Evolutionary conservation across 176 grass and related monocot species (phyloP).

Genomic region (Musa acuminata): DNA sequence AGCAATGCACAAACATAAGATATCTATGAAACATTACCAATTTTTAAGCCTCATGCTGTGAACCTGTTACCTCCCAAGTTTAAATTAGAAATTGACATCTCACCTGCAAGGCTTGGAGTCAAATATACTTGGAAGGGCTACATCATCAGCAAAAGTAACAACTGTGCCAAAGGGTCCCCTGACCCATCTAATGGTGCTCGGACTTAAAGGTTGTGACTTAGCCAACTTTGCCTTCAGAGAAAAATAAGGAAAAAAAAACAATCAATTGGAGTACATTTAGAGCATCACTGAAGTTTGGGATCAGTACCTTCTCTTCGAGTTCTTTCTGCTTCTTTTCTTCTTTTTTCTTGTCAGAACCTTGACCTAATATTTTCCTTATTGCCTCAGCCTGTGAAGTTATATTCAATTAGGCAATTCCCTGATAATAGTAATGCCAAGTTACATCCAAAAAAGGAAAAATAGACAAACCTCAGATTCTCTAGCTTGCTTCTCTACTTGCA

Average conservation of each 20-base stretch:
- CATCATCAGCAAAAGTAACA: conserved; percentile 46
- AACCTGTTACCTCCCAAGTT: no score
- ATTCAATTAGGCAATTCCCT: not conserved
- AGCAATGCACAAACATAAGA: not conserved
- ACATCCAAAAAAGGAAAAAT: not conserved
- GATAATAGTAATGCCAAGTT: not conserved
- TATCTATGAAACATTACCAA: no score
- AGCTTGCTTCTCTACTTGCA: conserved; percentile 57
- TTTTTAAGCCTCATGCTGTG: no score
- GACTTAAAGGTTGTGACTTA: conserved; percentile 32
- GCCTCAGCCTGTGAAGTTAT: conserved; percentile 53
- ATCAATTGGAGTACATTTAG: not conserved
- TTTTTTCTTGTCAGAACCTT: conserved; percentile 85
- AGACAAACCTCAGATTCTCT: conserved; percentile 54
- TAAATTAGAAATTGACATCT: not conserved
- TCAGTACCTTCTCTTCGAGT: conserved; percentile 59
- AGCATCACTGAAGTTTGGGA: not conserved
- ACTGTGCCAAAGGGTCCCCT: conserved; percentile 46
- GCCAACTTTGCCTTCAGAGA: conserved; percentile 34
- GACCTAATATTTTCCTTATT: conserved; percentile 84
- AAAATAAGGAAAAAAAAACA: not conserved
- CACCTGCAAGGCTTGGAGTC: conserved; percentile 59
- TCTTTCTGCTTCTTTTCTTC: conserved; percentile 97
- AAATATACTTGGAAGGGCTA: conserved; percentile 65
- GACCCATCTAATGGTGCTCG: conserved; percentile 48